Conservation (phyloP, 768 basidiomycete genomes). For the Hydnomerulius pinastri region DNA sequence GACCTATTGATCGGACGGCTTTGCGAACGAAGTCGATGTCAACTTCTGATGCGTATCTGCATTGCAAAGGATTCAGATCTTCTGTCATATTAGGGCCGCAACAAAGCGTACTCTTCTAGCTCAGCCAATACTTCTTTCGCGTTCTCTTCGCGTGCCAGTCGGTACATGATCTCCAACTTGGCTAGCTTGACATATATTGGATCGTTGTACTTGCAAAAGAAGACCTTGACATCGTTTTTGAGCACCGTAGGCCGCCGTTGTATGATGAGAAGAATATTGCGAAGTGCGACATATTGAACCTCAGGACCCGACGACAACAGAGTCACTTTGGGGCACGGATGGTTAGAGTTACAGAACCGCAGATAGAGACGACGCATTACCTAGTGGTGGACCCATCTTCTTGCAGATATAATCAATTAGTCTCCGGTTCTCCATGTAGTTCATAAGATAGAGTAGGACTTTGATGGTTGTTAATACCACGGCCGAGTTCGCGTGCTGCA, state of each 20-base stretch:
- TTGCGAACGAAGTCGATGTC: slow-evolving; percentile 98
- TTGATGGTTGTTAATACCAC: slow-evolving; percentile 99
- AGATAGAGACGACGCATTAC: slow-evolving; percentile 39
- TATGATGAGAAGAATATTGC: slow-evolving; percentile 96
- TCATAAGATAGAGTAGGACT: slow-evolving; percentile 94
- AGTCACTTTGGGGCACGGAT: slow-evolving; percentile 59
- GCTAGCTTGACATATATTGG: slow-evolving; percentile 99
- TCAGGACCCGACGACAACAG: slow-evolving; percentile 96
- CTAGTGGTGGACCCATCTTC: slow-evolving; percentile 98
- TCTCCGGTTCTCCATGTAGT: slow-evolving; percentile 92
- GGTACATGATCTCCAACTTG: slow-evolving; percentile 98
- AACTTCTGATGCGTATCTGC: slow-evolving; percentile 95
- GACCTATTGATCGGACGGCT: slow-evolving; percentile 95
- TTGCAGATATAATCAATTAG: slow-evolving; percentile 89
- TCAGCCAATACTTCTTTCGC: slow-evolving; percentile 91
- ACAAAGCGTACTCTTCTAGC: slow-evolving; percentile 76
- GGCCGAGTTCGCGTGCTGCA: slow-evolving; percentile 98
- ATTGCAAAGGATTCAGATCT: neutral
- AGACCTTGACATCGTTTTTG: slow-evolving; percentile 97
- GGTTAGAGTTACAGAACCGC: neutral
- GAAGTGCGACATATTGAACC: slow-evolving; percentile 96
- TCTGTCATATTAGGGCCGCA: neutral
- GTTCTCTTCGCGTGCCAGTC: slow-evolving; percentile 93
- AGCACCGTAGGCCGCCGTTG: slow-evolving; percentile 91
- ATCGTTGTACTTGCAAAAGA: slow-evolving; percentile 99